Percentiles rank a stretch among this genome's conserved stretches.
Conservation (phyloP, 768 basidiomycete species). For the Arthromyces matolae region DNA sequence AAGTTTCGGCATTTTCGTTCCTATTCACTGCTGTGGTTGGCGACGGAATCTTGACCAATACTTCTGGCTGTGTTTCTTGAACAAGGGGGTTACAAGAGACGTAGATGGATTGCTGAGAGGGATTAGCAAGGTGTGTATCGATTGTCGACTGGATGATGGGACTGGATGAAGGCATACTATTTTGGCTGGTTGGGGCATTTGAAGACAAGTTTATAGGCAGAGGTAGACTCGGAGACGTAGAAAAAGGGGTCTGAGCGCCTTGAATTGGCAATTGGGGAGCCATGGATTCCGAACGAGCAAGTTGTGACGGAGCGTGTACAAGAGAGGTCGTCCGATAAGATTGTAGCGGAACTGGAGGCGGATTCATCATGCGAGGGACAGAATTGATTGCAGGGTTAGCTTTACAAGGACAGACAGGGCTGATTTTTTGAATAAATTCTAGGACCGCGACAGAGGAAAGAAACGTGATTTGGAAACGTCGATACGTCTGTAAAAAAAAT, state of each 20-base stretch:
- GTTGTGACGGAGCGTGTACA: slow-evolving; percentile 6
- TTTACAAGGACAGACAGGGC: slow-evolving; percentile 73
- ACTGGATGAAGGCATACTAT: slow-evolving; percentile 1
- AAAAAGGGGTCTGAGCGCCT: not conserved
- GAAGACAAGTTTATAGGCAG: slow-evolving; percentile 9
- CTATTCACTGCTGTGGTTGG: slow-evolving; percentile 10
- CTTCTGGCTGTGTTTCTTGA: not conserved
- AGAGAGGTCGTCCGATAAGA: slow-evolving; percentile 6
- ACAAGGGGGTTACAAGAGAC: not conserved
- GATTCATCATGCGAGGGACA: slow-evolving; percentile 9
- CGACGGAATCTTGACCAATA: slow-evolving; percentile 10
- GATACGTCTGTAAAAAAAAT: slow-evolving; percentile 47
- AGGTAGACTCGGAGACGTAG: slow-evolving; percentile 14
- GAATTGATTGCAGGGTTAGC: slow-evolving; percentile 37
- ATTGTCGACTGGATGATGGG: not conserved
- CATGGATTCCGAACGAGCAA: not conserved
- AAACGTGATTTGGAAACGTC: slow-evolving; percentile 77
- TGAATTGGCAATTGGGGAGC: not conserved
- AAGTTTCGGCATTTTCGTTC: not conserved
- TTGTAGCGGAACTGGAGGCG: slow-evolving; percentile 7
- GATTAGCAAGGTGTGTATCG: not conserved
- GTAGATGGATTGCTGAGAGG: not conserved
- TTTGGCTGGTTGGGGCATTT: slow-evolving; percentile 3
- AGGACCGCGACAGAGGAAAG: slow-evolving; percentile 41
- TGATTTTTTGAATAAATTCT: slow-evolving; percentile 60